Evolutionary conservation across 441 rosid species (phyloP).

Genomic region (Sinapis alba): DNA sequence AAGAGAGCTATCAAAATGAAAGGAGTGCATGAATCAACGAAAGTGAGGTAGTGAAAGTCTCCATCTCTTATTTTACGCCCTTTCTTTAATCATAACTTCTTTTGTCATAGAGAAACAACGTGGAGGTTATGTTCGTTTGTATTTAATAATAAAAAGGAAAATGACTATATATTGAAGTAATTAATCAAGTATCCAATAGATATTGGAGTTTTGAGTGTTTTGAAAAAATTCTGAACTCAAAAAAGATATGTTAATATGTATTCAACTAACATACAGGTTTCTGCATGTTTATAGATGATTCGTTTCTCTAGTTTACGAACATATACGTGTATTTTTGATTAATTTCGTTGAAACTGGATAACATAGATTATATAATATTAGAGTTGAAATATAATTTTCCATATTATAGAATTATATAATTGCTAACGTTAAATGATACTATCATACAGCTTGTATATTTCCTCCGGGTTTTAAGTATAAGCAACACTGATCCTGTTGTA

Average conservation of each 20-base stretch:
- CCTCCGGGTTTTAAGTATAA: not conserved
- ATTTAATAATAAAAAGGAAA: not conserved
- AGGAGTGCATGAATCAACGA: conserved; percentile 37
- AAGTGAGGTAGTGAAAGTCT: conserved; percentile 36
- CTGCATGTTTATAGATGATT: not conserved
- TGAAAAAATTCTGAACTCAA: not conserved
- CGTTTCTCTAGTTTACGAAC: not conserved
- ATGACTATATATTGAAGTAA: not conserved
- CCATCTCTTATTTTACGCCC: conserved; percentile 33
- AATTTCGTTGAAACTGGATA: not conserved
- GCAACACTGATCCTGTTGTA: not conserved
- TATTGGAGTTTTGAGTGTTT: not conserved
- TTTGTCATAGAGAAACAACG: conserved; percentile 17
- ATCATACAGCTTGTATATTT: not conserved
- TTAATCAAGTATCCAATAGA: not conserved
- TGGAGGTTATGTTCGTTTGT: conserved; percentile 37
- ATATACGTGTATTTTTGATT: not conserved
- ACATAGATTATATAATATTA: not conserved
- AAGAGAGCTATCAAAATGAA: conserved; percentile 30
- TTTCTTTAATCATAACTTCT: conserved; percentile 30
- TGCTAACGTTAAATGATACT: not conserved
- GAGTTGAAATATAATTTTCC: not conserved
- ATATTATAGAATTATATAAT: not conserved
- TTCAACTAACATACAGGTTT: not conserved
- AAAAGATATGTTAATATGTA: not conserved